Evolutionary conservation across 75 land plant genomes (phyloP), one percentile per base, ranked within the genome.

Genomic region (Cunninghamia lanceolata): DNA sequence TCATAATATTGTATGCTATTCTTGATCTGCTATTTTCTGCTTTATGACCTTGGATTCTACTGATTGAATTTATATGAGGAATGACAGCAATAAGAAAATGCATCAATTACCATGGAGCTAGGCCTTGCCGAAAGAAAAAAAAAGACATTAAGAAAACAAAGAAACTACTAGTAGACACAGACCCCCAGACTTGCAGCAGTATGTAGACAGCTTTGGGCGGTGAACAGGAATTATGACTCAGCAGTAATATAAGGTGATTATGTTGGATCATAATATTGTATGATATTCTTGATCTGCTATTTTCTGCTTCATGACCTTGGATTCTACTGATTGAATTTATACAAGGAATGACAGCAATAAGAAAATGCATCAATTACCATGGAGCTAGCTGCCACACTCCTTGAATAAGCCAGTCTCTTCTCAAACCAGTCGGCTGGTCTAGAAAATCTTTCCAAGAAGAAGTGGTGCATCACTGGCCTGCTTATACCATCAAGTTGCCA

Each of bases 301-400:
- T 73, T 73, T 73, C 14, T 34, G 36, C 38, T 73, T 73, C 15
- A 73, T 13, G 36, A 32, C 36, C 36, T 34, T 34, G 15, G 13
- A 73, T 32, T 34, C 16, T 32, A 85, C 9, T 81, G 52, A 39
- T 35, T 50, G 32, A 77, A 71, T 86, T 28, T n/a, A 52, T 34
- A 15, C 3, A 11, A 52, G 59, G 42, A 47, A 87, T 35, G 13
- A 16, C 11, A 35, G 43, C 86, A 84, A 56, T 9, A 66, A 82
- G 79, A 66, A 45, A 90, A 82, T 40, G 56, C 79, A 17, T 1
- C 46, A 86, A 88, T 45, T 28, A 98, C 99, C 99, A 98, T 97
- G 56, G 99, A 98, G 91, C 99, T 97, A 83, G 99, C 88, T 85
- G 99, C 99, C 35, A 98, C 96, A 90, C 99, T 98, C 88, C 99